Percentiles rank a stretch among this genome's conserved stretches.
Conservation (phyloP, 176 grass and related monocot genomes). For the Luzula sylvatica region DNA sequence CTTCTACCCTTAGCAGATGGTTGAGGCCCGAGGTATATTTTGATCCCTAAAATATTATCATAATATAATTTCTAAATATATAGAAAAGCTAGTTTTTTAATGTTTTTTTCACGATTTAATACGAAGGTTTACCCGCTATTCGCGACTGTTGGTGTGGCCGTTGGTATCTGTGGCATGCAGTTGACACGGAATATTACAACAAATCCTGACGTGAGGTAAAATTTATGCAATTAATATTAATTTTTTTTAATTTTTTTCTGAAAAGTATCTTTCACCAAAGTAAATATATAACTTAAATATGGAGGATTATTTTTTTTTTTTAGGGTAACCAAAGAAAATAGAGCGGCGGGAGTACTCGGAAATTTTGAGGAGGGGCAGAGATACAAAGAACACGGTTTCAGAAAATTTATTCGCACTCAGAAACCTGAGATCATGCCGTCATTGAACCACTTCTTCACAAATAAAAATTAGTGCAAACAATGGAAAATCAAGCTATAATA, state of each 20-base stretch:
- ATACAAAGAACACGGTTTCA: constrained; percentile 38
- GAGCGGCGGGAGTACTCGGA: constrained; percentile 41
- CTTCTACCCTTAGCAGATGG: constrained; percentile 8
- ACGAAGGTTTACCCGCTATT: constrained; percentile 56
- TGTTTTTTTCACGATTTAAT: background rate
- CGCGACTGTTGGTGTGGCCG: constrained; percentile 26
- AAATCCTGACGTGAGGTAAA: constrained; percentile 59
- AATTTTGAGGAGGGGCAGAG: constrained; percentile 42
- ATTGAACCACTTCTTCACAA: constrained; percentile 48
- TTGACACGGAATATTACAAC: constrained; percentile 51
- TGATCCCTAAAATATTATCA: background rate
- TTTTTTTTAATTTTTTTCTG: too few species aligned
- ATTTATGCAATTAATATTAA: constrained; percentile 4
- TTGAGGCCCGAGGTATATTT: constrained; percentile 19
- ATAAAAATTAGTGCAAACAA: constrained; percentile 4
- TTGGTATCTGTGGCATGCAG: constrained; percentile 67
- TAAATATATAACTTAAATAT: background rate
- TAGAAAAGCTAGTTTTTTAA: background rate
- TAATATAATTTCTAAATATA: background rate
- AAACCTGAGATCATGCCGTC: constrained; percentile 39
- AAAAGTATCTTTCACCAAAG: background rate
- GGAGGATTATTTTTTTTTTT: background rate
- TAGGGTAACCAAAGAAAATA: constrained; percentile 55
- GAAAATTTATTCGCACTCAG: constrained; percentile 35
- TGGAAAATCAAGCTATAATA: too few species aligned